Conservation (phyloP, 1,284 basidiomycete species). For the Tilletia horrida region DNA sequence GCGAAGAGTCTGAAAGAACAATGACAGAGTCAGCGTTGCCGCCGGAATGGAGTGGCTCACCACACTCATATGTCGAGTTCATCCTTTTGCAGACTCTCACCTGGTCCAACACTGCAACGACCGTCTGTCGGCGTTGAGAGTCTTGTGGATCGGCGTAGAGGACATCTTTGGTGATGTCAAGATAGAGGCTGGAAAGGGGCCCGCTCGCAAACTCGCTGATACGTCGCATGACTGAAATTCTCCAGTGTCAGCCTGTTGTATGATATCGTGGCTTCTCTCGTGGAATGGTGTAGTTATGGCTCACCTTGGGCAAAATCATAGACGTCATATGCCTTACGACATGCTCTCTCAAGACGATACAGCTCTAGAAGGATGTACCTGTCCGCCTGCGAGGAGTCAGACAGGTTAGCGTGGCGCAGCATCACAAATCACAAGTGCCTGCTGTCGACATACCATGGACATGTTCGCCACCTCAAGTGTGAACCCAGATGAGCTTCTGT, state of each 20-base stretch:
- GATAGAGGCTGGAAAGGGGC: constrained; percentile 67
- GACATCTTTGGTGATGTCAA: constrained; percentile 85
- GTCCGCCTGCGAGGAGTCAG: constrained; percentile 62
- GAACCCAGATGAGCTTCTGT: background rate
- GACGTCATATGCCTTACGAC: constrained; percentile 67
- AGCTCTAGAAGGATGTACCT: constrained; percentile 82
- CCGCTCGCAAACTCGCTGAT: constrained; percentile 58
- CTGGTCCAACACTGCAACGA: constrained; percentile 71
- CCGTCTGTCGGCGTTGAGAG: constrained; percentile 64
- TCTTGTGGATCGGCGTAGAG: constrained; percentile 71
- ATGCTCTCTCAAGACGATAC: constrained; percentile 67
- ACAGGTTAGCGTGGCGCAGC: background rate
- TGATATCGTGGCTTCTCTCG: background rate
- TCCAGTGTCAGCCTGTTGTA: background rate
- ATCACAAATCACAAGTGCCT: background rate
- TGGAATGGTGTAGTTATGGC: constrained; percentile 23
- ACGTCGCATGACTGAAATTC: constrained; percentile 56
- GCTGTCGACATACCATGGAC: background rate
- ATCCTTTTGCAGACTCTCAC: constrained; percentile 58
- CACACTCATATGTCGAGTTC: background rate
- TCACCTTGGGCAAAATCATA: constrained; percentile 82
- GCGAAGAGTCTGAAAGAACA: constrained; percentile 63
- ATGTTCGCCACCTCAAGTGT: background rate
- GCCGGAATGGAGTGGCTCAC: background rate
- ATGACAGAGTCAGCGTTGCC: background rate